phyloP scores from a whole-genome alignment of 768 basidiomycete species.

The Lactifluus piperatus region DNA sequence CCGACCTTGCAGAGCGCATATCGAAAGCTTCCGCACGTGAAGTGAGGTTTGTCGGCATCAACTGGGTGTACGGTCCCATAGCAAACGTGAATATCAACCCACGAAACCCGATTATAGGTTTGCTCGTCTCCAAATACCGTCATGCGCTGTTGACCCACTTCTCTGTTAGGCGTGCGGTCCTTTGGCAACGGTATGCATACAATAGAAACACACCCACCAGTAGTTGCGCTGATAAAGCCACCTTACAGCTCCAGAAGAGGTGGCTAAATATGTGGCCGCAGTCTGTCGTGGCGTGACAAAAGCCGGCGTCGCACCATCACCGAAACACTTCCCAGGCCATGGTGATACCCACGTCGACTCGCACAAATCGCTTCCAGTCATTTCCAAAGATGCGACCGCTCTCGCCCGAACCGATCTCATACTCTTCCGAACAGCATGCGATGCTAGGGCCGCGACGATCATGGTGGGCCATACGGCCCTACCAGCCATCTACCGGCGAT shows the following conservation, averaged over 20 bases:
- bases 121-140: slow-evolving; percentile 14
- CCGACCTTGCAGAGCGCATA: slow-evolving; percentile 36
- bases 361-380: slow-evolving; percentile 55
- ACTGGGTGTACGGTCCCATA: slow-evolving; percentile 64
- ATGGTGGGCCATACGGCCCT: slow-evolving; percentile 75
- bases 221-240: not conserved
- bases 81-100: slow-evolving; percentile 66
- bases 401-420: slow-evolving; percentile 44
- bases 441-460: slow-evolving; percentile 42
- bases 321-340: slow-evolving; percentile 70
- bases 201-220: not conserved
- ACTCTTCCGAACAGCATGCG: slow-evolving; percentile 41
- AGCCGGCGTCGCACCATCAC: slow-evolving; percentile 47
- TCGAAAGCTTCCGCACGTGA: slow-evolving; percentile 47
- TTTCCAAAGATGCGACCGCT: slow-evolving; percentile 39
- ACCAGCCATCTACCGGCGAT: slow-evolving; percentile 43
- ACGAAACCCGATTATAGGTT: slow-evolving; percentile 64
- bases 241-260: slow-evolving; percentile 42
- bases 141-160: not conserved
- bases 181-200: slow-evolving; percentile 51
- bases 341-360: slow-evolving; percentile 68
- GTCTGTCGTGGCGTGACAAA: slow-evolving; percentile 41
- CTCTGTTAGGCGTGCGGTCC: slow-evolving; percentile 48
- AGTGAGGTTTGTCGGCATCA: slow-evolving; percentile 52
- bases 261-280: slow-evolving; percentile 40